Conservation (phyloP, 2,329 filamentous ascomycete genomes). For the Acarospora socialis region DNA sequence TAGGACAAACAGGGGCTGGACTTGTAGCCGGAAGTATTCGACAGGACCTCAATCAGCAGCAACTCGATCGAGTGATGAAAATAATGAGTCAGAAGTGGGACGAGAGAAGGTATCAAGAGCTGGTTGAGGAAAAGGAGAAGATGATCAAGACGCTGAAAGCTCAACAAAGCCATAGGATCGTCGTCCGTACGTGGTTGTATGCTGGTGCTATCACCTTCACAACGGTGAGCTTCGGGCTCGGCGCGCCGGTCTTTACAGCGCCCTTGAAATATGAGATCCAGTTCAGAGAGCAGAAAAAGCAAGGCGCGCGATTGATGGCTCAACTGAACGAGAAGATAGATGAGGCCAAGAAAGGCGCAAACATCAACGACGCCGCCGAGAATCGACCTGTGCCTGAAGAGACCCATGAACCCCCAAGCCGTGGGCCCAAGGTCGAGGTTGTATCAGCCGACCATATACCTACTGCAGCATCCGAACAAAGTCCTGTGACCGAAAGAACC, state of each 20-base stretch:
- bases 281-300: neutral
- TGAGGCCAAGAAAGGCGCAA: neutral
- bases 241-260: neutral
- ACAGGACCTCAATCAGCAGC: too few relatives aligned
- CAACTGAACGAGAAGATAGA: neutral
- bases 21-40: too few relatives aligned
- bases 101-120: too few relatives aligned
- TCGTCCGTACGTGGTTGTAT: neutral
- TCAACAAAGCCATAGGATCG: too few relatives aligned
- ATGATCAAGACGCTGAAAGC: too few relatives aligned
- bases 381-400: neutral
- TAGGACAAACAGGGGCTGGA: slow-evolving; percentile 9
- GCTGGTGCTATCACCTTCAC: neutral
- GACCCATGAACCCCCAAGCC: neutral
- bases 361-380: neutral
- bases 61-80: too few relatives aligned
- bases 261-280: neutral
- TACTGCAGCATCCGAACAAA: too few relatives aligned
- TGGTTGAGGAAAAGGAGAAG: too few relatives aligned
- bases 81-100: too few relatives aligned
- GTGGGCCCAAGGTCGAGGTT: neutral
- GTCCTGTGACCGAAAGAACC: too few relatives aligned
- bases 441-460: too few relatives aligned
- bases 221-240: neutral
- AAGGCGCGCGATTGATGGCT: neutral